phyloP scores from a whole-genome alignment of 192 early-diverging fungal species.

The Allomyces macrogynus region DNA sequence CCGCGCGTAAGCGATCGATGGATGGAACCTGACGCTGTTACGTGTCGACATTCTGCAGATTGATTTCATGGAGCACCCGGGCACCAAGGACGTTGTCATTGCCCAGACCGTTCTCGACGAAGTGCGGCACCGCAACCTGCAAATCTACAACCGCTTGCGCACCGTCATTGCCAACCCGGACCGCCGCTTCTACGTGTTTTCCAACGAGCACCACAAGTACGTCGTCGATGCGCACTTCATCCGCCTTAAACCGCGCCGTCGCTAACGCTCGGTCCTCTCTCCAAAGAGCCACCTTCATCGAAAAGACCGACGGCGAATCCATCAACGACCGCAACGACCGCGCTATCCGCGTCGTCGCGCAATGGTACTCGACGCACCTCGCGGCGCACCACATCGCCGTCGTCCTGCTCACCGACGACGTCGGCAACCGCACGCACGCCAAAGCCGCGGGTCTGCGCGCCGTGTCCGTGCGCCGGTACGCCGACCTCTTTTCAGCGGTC shows the following conservation, averaged over 20 bases:
- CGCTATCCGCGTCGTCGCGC: conserved; percentile 65
- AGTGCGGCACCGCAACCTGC: conserved; percentile 54
- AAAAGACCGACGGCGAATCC: conserved; percentile 55
- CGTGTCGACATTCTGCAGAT: conserved; percentile 28
- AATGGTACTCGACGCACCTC: conserved; percentile 71
- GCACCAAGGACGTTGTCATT: conserved; percentile 75
- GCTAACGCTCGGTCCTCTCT: neutral
- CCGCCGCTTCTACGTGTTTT: conserved; percentile 80
- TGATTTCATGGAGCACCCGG: conserved; percentile 77
- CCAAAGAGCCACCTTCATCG: conserved; percentile 61
- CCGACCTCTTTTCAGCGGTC: conserved; percentile 40
- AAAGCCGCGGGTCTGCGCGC: conserved; percentile 38
- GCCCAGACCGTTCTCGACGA: conserved; percentile 89
- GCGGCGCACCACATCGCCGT: conserved; percentile 21
- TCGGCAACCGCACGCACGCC: conserved; percentile 59
- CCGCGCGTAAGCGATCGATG: neutral
- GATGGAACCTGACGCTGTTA: neutral
- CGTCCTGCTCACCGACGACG: conserved; percentile 72
- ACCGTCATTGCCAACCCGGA: conserved; percentile 45
- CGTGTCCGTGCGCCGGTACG: conserved; percentile 56
- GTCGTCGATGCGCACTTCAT: neutral
- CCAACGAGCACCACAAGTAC: conserved; percentile 66
- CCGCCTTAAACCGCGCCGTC: neutral
- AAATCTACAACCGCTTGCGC: conserved; percentile 62
- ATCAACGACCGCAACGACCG: conserved; percentile 92